These are phyloP conservation scores for Chrysanthemum seticuspe DNA, from an alignment of 129 eudicot genomes.

Conservation along the genomic window DNA sequence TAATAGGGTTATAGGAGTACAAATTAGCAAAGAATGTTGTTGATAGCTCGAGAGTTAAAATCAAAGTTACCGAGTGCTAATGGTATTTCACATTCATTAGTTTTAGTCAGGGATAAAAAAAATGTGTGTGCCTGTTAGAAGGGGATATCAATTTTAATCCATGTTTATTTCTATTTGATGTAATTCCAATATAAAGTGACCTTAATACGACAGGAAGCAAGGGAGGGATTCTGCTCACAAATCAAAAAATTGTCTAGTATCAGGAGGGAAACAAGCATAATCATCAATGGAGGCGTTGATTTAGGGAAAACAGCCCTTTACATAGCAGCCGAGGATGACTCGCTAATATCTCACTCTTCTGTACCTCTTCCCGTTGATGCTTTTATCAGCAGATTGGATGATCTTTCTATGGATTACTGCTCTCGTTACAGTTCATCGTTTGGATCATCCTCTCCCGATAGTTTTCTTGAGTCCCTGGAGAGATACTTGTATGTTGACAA, in stretches of 20 bases:
- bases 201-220: slow-evolving; percentile 54
- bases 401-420: slow-evolving; percentile 70
- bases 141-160: too few species aligned
- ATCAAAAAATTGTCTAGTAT: slow-evolving; percentile 47
- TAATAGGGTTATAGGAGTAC: too few species aligned
- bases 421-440: slow-evolving; percentile 65
- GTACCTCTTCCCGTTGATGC: slow-evolving; percentile 95
- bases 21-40: too few species aligned
- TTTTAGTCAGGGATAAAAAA: not conserved
- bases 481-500: slow-evolving; percentile 67
- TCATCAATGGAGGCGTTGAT: slow-evolving; percentile 53
- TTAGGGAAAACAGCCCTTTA: slow-evolving; percentile 76
- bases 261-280: slow-evolving; percentile 86
- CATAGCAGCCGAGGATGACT: slow-evolving; percentile 94
- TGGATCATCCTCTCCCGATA: slow-evolving; percentile 67
- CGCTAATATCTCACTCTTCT: slow-evolving; percentile 87
- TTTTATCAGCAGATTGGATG: slow-evolving; percentile 67
- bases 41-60: too few species aligned
- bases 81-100: not conserved
- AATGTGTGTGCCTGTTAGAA: too few species aligned
- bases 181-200: slow-evolving; percentile 1
- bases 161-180: not conserved
- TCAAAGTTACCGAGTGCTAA: not conserved
- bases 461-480: slow-evolving; percentile 61
- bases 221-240: slow-evolving; percentile 71